Evolutionary conservation across 106 monocot species (phyloP).

Genomic region (Acorus gramineus): DNA sequence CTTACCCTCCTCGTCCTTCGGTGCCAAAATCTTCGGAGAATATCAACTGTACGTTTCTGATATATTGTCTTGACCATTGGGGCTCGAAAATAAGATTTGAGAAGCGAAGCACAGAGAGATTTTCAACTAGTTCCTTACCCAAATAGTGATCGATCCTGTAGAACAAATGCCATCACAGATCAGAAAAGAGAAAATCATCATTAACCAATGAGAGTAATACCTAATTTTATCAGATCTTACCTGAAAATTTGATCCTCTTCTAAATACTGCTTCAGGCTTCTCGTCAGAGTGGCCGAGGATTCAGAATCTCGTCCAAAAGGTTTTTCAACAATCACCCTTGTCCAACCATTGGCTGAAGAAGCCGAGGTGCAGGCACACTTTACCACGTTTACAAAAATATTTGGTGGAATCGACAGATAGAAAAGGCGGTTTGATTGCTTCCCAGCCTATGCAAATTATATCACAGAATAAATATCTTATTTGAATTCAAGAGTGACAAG

Average conservation of each 20-base stretch:
- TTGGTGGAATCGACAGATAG: constrained; percentile 91
- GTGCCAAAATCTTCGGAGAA: constrained; percentile 97
- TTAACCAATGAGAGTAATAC: not conserved
- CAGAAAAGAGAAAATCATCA: not conserved
- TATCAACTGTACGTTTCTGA: constrained; percentile 90
- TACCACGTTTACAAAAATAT: constrained; percentile 83
- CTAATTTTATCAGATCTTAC: constrained; percentile 13
- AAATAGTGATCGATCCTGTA: constrained; percentile 89
- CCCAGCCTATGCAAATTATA: constrained; percentile 31
- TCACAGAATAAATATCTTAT: no score
- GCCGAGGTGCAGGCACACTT: constrained; percentile 72
- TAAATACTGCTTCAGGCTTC: constrained; percentile 65
- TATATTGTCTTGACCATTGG: constrained; percentile 92
- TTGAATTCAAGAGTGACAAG: no score
- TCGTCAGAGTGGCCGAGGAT: constrained; percentile 83
- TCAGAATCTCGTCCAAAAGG: constrained; percentile 87
- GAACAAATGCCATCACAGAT: not conserved
- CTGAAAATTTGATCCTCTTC: constrained; percentile 91
- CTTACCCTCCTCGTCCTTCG: constrained; percentile 94
- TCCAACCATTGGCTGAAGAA: constrained; percentile 87
- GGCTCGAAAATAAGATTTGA: constrained; percentile 95
- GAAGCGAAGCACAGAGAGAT: constrained; percentile 83
- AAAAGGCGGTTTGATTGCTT: constrained; percentile 76
- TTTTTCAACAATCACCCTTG: constrained; percentile 91
- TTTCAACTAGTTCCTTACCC: constrained; percentile 94